A percentile compares a stretch with the other conserved stretches of the same genome.
Evolutionary conservation across 108 stramenopile species (phyloP).

Genomic region (Cyclotella distinguenda): DNA sequence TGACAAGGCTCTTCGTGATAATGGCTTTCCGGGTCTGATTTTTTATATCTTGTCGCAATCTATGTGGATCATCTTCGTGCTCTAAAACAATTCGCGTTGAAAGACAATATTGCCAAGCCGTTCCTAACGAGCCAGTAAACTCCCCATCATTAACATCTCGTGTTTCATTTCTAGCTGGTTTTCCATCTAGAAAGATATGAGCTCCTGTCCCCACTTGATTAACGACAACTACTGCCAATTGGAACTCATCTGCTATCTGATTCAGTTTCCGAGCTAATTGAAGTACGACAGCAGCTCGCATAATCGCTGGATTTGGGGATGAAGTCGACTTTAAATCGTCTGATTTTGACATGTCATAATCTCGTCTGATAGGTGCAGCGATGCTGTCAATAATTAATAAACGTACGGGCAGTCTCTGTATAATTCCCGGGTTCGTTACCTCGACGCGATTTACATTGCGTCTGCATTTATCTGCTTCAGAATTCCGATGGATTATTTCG

Average conservation of each 20-base stretch:
- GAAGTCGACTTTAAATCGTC: conserved; percentile 28
- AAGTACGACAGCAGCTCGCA: conserved; percentile 61
- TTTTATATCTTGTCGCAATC: neutral
- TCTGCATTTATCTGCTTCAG: conserved; percentile 27
- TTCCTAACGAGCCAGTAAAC: conserved; percentile 73
- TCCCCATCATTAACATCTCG: conserved; percentile 35
- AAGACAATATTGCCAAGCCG: conserved; percentile 86
- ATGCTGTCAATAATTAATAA: conserved; percentile 83
- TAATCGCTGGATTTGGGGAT: conserved; percentile 38
- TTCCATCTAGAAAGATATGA: conserved; percentile 1
- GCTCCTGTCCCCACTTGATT: conserved; percentile 70
- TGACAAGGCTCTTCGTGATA: conserved; percentile 43
- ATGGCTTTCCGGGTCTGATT: conserved; percentile 27
- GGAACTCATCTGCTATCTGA: conserved; percentile 63
- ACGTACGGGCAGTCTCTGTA: conserved; percentile 54
- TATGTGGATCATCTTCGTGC: conserved; percentile 47
- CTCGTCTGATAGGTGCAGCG: conserved; percentile 74
- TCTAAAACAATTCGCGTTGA: conserved; percentile 68
- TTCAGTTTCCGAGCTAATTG: conserved; percentile 70
- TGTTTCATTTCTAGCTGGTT: conserved; percentile 7
- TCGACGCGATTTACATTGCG: neutral
- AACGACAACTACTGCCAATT: conserved; percentile 74
- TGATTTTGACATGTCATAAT: conserved; percentile 49
- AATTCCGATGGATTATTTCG: conserved; percentile 66
- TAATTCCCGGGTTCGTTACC: neutral